A percentile compares a stretch with the other conserved stretches of the same genome.
Conservation (phyloP, 2,329 filamentous ascomycete species). For the Epichloe scottii region DNA sequence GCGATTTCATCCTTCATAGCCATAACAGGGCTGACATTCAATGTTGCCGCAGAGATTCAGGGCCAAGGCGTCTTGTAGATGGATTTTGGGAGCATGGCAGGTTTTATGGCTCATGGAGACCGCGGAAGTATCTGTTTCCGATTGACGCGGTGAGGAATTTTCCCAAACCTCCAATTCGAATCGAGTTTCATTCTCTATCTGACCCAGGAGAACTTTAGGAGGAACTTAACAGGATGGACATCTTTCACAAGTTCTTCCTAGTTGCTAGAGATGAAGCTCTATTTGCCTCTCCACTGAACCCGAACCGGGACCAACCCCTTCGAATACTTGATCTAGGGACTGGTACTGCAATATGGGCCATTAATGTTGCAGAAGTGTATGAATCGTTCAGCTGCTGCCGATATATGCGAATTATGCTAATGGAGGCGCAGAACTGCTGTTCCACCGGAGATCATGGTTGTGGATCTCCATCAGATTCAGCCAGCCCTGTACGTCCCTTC, state of each 20-base stretch:
- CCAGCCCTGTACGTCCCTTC: conserved; percentile 21
- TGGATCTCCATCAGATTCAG: conserved; percentile 28
- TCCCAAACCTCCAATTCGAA: background rate
- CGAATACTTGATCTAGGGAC: conserved; percentile 59
- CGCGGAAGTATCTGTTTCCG: conserved; percentile 62
- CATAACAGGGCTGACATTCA: background rate
- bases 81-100: conserved; percentile 50
- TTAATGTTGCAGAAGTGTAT: conserved; percentile 63
- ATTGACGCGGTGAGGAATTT: conserved; percentile 53
- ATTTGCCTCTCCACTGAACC: conserved; percentile 9
- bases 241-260: conserved; percentile 66
- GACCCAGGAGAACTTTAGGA: conserved; percentile 27
- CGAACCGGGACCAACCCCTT: conserved; percentile 10
- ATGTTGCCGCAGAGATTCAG: background rate
- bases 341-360: conserved; percentile 84
- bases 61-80: conserved; percentile 3
- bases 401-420: background rate
- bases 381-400: background rate
- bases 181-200: background rate
- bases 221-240: conserved; percentile 68
- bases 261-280: conserved; percentile 42
- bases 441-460: conserved; percentile 19
- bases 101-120: conserved; percentile 54
- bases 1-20: background rate
- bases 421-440: background rate